Conservation (phyloP, 352 stramenopile genomes). For the Phytopythium ostracodes region DNA sequence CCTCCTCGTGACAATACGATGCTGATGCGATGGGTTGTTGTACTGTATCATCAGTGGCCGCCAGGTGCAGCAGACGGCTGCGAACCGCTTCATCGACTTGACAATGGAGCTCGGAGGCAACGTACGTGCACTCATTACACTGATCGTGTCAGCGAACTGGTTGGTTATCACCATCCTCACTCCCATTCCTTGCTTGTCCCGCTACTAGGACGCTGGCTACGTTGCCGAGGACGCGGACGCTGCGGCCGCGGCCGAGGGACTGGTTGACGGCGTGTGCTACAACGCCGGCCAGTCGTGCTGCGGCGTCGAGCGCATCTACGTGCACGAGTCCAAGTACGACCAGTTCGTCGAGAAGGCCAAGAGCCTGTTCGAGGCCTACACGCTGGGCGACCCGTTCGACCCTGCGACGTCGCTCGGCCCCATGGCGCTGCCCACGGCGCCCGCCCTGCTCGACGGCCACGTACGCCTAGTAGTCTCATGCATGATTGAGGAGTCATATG, state of each 20-base stretch:
- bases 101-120: slow-evolving; percentile 85
- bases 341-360: slow-evolving; percentile 65
- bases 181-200: slow-evolving; percentile 3
- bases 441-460: slow-evolving; percentile 33
- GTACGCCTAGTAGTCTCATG: not conserved
- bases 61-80: slow-evolving; percentile 53
- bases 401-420: slow-evolving; percentile 59
- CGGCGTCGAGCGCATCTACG: slow-evolving; percentile 80
- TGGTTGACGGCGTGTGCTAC: slow-evolving; percentile 82
- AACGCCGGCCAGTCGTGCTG: slow-evolving; percentile 86
- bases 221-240: slow-evolving; percentile 68
- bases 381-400: slow-evolving; percentile 59
- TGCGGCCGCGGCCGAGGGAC: slow-evolving; percentile 50
- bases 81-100: slow-evolving; percentile 68
- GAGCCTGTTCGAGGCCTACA: slow-evolving; percentile 62
- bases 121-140: slow-evolving; percentile 15
- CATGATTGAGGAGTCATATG: not conserved
- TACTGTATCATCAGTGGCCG: slow-evolving; percentile 39
- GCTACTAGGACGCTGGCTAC: slow-evolving; percentile 60
- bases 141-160: not conserved
- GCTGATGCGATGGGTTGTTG: slow-evolving; percentile 1
- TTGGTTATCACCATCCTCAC: not conserved
- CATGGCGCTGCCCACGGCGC: slow-evolving; percentile 55
- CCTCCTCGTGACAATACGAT: slow-evolving; percentile 6
- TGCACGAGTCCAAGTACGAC: slow-evolving; percentile 80